Base-by-base conservation (phyloP, 495 filamentous ascomycete genomes). In the Xanthoparmelia taractica region DNA sequence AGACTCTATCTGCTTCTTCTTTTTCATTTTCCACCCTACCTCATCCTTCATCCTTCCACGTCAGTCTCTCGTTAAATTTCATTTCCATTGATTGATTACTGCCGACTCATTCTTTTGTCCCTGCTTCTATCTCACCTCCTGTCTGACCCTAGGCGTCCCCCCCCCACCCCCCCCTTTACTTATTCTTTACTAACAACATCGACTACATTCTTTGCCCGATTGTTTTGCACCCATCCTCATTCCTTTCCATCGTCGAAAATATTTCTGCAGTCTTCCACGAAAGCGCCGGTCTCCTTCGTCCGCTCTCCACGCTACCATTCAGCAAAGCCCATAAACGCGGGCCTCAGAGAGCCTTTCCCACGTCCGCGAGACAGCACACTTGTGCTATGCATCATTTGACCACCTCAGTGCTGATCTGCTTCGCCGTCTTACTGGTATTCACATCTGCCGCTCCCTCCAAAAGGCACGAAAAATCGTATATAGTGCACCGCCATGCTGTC, bases 401-500 rank as follows among this genome's bases (percentile, higher is more conserved):
- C 40, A 55, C 25, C 54, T 56, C 63, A 37, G 37, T 59, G 47
- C 20, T 58, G 17, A 47, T 67, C 54, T 37, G 60, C 37, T 33
- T 50, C 20, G 10, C 66, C 43, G 25, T 41, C 31, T 54, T 67
- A 20, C 65, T 65, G 31, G 56, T 41, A 20, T 34, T 60, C 6
- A 60, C 47, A 17, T 67, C 60, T 20, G 71, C 75, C 29, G 72
- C 72, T 25, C 77, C 77, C 3, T 66, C 71, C 34, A 72, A 71
- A 52, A 65, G 59, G 20, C 68, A 73, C 66, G 66, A 70, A 68
- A 68, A 72, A 58, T 81, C 78, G 60, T 89, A 85, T 77, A 86
- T 81, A 66, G 76, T 89, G 48, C 79, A 84, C 36, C 78, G 82
- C 60, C 87, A 85, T 62, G 76, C 73, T 38, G 73, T 77, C 68